phyloP scores from a whole-genome alignment of 176 grass and related monocot species.

The Hsuehochloa calcarea region DNA sequence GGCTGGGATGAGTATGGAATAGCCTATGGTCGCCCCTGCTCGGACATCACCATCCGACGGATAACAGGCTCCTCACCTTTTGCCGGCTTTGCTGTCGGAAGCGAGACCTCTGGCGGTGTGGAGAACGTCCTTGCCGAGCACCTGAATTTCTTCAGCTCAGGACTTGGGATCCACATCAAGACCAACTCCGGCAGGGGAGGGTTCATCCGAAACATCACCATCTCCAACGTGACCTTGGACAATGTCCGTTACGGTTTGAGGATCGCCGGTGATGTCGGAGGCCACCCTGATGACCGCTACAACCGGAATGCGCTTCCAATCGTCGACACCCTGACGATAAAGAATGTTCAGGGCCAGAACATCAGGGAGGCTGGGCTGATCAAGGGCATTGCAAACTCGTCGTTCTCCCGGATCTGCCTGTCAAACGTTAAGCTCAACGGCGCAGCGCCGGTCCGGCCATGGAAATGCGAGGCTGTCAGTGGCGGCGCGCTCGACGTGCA shows the following conservation, averaged over 20 bases:
- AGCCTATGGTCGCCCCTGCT: slow-evolving; percentile 63
- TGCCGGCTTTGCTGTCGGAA: slow-evolving; percentile 69
- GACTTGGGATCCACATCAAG: slow-evolving; percentile 79
- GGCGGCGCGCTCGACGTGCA: slow-evolving; percentile 67
- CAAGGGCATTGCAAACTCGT: slow-evolving; percentile 64
- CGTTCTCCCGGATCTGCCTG: slow-evolving; percentile 75
- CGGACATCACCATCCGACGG: slow-evolving; percentile 65
- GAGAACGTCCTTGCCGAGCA: slow-evolving; percentile 70
- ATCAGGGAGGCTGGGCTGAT: slow-evolving; percentile 75
- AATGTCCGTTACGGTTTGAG: slow-evolving; percentile 56
- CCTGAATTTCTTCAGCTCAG: slow-evolving; percentile 63
- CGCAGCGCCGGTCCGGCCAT: slow-evolving; percentile 14
- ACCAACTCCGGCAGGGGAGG: slow-evolving; percentile 91
- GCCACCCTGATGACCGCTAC: slow-evolving; percentile 65
- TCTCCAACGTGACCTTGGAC: slow-evolving; percentile 67
- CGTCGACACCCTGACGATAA: slow-evolving; percentile 61
- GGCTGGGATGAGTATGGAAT: slow-evolving; percentile 98
- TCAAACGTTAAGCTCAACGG: slow-evolving; percentile 61
- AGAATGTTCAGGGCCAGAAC: slow-evolving; percentile 73
- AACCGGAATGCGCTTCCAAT: slow-evolving; percentile 59
- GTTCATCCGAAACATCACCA: slow-evolving; percentile 74
- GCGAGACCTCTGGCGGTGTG: slow-evolving; percentile 80
- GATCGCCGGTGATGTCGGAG: slow-evolving; percentile 72
- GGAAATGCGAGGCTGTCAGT: slow-evolving; percentile 73
- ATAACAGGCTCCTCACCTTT: slow-evolving; percentile 72